Evolutionary conservation across 495 filamentous ascomycete species (phyloP), one percentile per base, ranked within the genome.

Genomic region (Penicillium manginii): DNA sequence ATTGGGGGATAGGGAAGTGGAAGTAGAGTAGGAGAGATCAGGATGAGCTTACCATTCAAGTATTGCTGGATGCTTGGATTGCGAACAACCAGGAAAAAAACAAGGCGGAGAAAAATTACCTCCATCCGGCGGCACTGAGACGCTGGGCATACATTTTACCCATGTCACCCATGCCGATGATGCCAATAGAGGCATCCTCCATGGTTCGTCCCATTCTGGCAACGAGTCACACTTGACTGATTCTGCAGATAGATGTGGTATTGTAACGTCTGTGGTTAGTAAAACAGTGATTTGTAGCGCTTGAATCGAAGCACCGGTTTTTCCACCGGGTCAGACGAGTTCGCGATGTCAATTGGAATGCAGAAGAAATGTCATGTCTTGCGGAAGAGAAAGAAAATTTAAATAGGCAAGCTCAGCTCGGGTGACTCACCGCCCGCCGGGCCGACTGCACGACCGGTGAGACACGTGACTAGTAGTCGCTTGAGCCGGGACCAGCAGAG

Each of bases 81-180:
- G 54, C 55, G 51, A 48, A 54, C 18, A 57, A 52, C 60, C 35
- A 37, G 15, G 46, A n/a, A 49, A 62, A 33, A 32, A 55, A 63
- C 46, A 32, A 40, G 50, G 59, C 52, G 55, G 57, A 55, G 40
- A 9, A 45, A 50, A 59, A 73, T 78, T 90, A 98, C 94, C 90
- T 96, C 94, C 94, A 98, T 57, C 96, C 94, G 60, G 93, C 93
- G 64, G 78, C 81, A 68, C 91, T 91, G 66, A 98, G 83, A 65
- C 87, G 82, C 66, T 89, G 82, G 64, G 96, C 90, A 77, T 98
- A 98, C 96, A 98, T 96, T 84, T 91, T 97, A 73, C 94, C 94
- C 94, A 98, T 98, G 65, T 97, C 92, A 21, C 94, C 94, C 92
- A 98, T 97, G 32, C 94, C 94, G 68, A 98, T 97, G 63, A 98